A percentile compares a stretch with the other conserved stretches of the same genome.
Conservation (phyloP, 176 grass and related monocot species). For the Bonia amplexicaulis region DNA sequence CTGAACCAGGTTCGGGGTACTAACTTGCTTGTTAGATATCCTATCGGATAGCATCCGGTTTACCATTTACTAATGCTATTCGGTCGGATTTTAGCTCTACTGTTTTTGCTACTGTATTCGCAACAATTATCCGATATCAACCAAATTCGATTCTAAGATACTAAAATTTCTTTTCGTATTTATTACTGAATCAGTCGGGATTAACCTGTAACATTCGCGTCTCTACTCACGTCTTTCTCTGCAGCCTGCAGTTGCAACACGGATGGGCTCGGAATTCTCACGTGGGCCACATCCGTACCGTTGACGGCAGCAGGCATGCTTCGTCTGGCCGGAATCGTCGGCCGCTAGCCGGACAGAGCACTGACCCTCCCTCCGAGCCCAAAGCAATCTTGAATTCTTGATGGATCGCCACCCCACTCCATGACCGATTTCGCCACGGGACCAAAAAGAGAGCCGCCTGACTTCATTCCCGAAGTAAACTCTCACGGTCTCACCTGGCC, state of each 20-base stretch:
- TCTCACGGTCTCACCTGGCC: background rate
- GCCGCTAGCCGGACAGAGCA: background rate
- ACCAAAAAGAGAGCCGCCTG: background rate
- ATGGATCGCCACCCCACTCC: background rate
- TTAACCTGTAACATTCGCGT: too few species aligned
- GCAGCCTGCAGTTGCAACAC: background rate
- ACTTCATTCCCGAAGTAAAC: background rate
- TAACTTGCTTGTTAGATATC: too few species aligned
- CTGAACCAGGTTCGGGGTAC: too few species aligned
- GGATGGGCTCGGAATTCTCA: background rate
- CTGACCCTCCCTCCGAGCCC: background rate
- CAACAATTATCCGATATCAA: too few species aligned
- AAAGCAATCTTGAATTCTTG: background rate
- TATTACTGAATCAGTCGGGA: too few species aligned
- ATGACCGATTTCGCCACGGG: background rate
- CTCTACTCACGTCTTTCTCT: background rate
- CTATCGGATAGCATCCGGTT: too few species aligned
- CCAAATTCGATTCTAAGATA: too few species aligned
- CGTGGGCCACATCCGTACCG: background rate
- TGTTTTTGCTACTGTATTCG: too few species aligned
- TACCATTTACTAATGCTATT: too few species aligned
- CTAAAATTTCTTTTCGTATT: too few species aligned
- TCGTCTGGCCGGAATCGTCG: too few species aligned
- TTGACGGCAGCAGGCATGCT: background rate
- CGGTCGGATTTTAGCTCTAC: too few species aligned